Evolutionary conservation across 257 asterid species (phyloP), one percentile per base, ranked within the genome.

Genomic region (Euphrasia confusa): DNA sequence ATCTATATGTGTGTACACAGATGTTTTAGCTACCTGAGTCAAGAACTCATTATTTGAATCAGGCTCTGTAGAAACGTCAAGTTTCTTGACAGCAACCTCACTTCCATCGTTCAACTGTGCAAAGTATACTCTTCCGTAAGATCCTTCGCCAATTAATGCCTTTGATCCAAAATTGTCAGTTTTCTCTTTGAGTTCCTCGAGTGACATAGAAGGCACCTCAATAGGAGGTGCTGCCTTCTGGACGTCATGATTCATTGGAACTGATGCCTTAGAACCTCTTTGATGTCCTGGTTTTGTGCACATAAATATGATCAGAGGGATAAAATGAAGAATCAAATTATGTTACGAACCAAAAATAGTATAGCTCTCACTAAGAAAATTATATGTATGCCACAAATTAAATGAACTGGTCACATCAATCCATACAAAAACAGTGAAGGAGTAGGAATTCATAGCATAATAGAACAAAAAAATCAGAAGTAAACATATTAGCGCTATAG

Each of bases 61-160:
- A 11, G 88, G 95, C 78, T 91, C 98, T 33, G 98, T 70, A 24
- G 98, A 79, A 63, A 84, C 95, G 58, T 91, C 98, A 72, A 91
- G 97, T 79, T 91, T 91, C 81, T 91, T 91, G 66, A 91, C 90
- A 60, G 98, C 98, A 69, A 88, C 93, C 54, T 90, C 84, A 64
- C 84, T 84, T 42, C 90, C 95, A 75, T 71, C 80, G 53, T 68
- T 75, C 73, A 84, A 70, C 73, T 71, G 78, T 17, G 97, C 94
- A 18, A 72, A 84, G 79, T 89, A 89, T 55, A 89, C 97, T 63
- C 97, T 81, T 68, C 97, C 97, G 66, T 89, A 89, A 24, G 97
- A 89, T 63, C 97, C 97, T 72, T 89, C 97, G 57, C 97, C 97
- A 66, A 89, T 86, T 55, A 89, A 80, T 54, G 94, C 80, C 76